These are phyloP conservation scores for Mallotus nudiflorus DNA, from an alignment of 345 rosid species.

Conservation along the genomic window DNA sequence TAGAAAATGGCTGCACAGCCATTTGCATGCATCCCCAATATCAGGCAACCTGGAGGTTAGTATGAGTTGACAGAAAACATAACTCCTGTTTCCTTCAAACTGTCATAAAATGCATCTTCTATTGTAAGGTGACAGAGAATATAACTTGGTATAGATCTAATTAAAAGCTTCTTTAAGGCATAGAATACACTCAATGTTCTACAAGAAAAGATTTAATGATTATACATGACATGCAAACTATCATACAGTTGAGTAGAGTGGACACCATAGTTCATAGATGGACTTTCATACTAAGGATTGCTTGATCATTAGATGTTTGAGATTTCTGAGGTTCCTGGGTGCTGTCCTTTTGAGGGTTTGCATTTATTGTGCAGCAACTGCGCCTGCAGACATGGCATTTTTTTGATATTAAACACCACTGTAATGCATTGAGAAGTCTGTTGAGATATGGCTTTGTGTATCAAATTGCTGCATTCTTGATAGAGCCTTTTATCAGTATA, in stretches of 20 bases:
- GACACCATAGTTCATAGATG: neutral
- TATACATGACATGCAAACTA: neutral
- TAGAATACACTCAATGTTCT: neutral
- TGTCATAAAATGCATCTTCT: neutral
- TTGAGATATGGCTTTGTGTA: slow-evolving; percentile 1
- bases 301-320: neutral
- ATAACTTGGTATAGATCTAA: neutral
- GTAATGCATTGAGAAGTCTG: neutral
- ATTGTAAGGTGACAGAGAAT: neutral
- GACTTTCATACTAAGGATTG: neutral
- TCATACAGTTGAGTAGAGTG: neutral
- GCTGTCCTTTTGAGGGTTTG: neutral
- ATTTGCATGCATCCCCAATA: slow-evolving; percentile 90
- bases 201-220: neutral
- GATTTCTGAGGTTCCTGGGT: neutral
- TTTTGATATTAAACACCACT: neutral
- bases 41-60: slow-evolving; percentile 95
- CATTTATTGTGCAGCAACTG: neutral
- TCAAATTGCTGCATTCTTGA: neutral
- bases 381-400: neutral
- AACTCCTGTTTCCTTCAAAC: neutral
- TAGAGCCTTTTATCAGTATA: slow-evolving; percentile 1
- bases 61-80: no score
- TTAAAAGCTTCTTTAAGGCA: neutral
- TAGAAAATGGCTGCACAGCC: slow-evolving; percentile 94